These are phyloP conservation scores for Canavalia ensiformis DNA, from an alignment of 306 rosid species.

Conservation along the genomic window DNA sequence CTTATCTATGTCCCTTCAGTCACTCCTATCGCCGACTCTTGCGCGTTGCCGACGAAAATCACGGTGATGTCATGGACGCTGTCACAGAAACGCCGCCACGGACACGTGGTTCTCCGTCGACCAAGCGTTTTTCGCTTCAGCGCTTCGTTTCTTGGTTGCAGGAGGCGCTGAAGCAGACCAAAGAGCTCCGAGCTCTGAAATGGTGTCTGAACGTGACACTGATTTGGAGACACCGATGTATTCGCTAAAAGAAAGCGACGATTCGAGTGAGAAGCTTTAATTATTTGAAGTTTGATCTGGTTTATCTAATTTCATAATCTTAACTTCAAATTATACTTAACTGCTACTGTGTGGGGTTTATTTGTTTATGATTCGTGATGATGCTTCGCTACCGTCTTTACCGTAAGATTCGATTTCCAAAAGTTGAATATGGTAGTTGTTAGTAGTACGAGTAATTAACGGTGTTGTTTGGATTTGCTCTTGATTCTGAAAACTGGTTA, in stretches of 20 bases:
- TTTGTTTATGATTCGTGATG: not conserved
- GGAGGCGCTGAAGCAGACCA: constrained; percentile 57
- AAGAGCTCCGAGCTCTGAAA: constrained; percentile 38
- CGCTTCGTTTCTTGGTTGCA: constrained; percentile 62
- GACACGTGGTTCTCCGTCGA: not conserved
- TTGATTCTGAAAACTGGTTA: not conserved
- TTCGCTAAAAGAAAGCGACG: constrained; percentile 38
- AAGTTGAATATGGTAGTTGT: not conserved
- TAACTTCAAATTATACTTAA: not conserved
- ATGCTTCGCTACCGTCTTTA: not conserved
- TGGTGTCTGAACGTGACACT: constrained; percentile 25
- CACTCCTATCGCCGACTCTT: constrained; percentile 55
- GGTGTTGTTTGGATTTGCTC: not conserved
- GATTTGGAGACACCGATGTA: constrained; percentile 33
- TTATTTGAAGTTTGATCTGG: constrained; percentile 7
- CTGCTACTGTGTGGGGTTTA: not conserved
- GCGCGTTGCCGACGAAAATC: constrained; percentile 58
- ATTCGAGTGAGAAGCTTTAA: constrained; percentile 54
- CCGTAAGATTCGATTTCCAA: not conserved
- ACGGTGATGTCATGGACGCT: constrained; percentile 55
- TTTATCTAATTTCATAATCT: constrained; percentile 2
- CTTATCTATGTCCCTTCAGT: not conserved
- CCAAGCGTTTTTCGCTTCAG: constrained; percentile 61
- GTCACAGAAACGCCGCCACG: constrained; percentile 13
- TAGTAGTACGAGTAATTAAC: not conserved